Evolutionary conservation across 140 eudicot species (phyloP), one percentile per base, ranked within the genome.

Genomic region (Stevia rebaudiana): DNA sequence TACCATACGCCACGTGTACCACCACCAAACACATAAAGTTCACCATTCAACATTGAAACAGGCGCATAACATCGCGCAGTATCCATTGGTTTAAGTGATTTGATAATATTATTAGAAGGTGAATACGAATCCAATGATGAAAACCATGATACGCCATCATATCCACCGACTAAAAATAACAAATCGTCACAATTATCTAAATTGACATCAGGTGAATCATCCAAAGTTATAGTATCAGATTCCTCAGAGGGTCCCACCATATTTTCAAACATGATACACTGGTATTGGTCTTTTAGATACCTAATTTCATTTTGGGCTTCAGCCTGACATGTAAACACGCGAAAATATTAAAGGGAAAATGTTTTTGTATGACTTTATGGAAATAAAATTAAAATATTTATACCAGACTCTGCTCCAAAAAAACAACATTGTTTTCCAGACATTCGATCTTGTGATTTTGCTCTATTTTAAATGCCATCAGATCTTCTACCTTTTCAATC

Each of bases 11-110:
- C 33, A 22, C 74, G 50, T 60, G 69, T 68, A 52, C 95, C 95
- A 60, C 98, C 98, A 68, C 95, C 98, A 77, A 87, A 73, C 54
- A 82, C 82, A 43, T 78, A 87, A 44, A 91, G 58, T 39, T 91
- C 82, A 17, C 77, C 88, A 67, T 80, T 70, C 43, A 87, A 69
- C 16, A 56, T 65, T 3, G 90, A 84, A 60, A 77, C 82, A 3
- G 94, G 78, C 35, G 94, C 79, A 71, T 82, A 74, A 48, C 88
- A 65, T 18, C 95, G 83, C 23, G 59, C 76, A 35, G 70, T 24
- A 62, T 75, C 69, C 94, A 91, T 84, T 19, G 91, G 94, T 58
- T 61, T 44, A 13, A 80, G 82, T 11, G 89, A 59, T 63, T 59
- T 78, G 23, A 77, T 59, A 41, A 61, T 61, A 62, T 80, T 84